Evolutionary conservation across 805 yeast genomes (phyloP).

Genomic region (Ogataea haglerorum): DNA sequence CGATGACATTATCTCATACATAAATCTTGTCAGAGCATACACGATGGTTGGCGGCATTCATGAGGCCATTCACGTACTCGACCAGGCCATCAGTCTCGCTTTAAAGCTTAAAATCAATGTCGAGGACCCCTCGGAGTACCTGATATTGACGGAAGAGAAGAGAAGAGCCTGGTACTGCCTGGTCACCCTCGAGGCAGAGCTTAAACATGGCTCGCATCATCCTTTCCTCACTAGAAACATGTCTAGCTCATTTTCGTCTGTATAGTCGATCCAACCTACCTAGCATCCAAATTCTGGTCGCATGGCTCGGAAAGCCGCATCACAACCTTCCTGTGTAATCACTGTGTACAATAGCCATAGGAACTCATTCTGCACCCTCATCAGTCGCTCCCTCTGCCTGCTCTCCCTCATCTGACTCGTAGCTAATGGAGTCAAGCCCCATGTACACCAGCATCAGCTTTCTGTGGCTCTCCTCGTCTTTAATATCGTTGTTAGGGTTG

Average conservation of each 20-base stretch:
- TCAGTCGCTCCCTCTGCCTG: constrained; percentile 5
- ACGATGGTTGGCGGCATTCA: constrained; percentile 8
- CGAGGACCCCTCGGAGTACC: constrained; percentile 10
- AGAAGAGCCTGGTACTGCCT: constrained; percentile 15
- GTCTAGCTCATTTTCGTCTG: constrained; percentile 6
- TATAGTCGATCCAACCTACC: constrained; percentile 2
- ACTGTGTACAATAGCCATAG: constrained; percentile 1
- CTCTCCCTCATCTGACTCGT: constrained; percentile 30
- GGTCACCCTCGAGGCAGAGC: constrained; percentile 10
- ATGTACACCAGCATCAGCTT: constrained; percentile 35
- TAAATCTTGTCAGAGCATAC: constrained; percentile 15
- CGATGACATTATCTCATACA: constrained; percentile 18
- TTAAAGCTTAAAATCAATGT: constrained; percentile 15
- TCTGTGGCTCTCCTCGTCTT: constrained; percentile 32
- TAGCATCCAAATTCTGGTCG: constrained; percentile 4
- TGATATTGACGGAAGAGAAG: constrained; percentile 9
- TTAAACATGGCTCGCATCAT: constrained; percentile 3
- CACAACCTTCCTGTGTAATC: constrained; percentile 1
- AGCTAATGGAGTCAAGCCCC: constrained; percentile 35
- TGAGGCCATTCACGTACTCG: constrained; percentile 12
- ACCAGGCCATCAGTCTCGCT: constrained; percentile 15
- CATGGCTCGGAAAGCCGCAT: constrained; percentile 8
- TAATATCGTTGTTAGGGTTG: constrained; percentile 28
- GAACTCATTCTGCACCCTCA: background rate
- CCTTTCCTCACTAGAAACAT: background rate